phyloP scores from a whole-genome alignment of 352 stramenopile species.

The Thraustochytrium sp. region DNA sequence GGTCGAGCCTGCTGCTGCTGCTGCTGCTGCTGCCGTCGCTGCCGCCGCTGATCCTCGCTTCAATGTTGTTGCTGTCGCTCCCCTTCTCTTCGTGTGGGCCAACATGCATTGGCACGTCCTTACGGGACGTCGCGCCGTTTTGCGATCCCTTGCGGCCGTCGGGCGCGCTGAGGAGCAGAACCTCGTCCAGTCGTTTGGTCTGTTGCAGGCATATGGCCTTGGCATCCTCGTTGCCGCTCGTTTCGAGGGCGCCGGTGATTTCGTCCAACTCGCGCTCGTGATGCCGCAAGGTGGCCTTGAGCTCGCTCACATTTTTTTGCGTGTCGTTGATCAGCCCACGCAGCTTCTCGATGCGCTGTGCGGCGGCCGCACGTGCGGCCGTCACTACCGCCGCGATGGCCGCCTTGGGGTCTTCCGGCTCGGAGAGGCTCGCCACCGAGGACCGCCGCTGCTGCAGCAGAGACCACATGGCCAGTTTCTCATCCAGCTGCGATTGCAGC shows the following conservation, averaged over 20 bases:
- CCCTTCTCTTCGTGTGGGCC: no score
- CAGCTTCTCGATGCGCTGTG: neutral
- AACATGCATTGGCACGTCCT: neutral
- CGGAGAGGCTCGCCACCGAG: neutral
- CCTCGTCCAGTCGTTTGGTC: neutral
- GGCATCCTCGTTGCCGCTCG: neutral
- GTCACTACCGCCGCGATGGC: neutral
- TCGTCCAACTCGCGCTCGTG: neutral
- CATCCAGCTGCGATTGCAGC: neutral
- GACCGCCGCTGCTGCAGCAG: neutral
- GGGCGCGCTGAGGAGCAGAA: neutral
- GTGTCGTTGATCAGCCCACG: neutral
- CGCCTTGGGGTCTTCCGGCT: neutral
- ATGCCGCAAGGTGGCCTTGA: neutral
- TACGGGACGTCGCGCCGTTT: neutral
- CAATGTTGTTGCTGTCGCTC: no score
- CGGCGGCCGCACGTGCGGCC: neutral
- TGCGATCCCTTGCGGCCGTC: neutral
- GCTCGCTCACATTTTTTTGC: neutral
- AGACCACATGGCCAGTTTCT: neutral
- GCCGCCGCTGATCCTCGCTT: no score
- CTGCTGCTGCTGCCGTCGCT: no score
- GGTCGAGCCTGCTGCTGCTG: neutral
- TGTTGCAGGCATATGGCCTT: neutral
- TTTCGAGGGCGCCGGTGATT: neutral